Base-by-base conservation (phyloP, 345 rosid species). In the Salix purpurea region DNA sequence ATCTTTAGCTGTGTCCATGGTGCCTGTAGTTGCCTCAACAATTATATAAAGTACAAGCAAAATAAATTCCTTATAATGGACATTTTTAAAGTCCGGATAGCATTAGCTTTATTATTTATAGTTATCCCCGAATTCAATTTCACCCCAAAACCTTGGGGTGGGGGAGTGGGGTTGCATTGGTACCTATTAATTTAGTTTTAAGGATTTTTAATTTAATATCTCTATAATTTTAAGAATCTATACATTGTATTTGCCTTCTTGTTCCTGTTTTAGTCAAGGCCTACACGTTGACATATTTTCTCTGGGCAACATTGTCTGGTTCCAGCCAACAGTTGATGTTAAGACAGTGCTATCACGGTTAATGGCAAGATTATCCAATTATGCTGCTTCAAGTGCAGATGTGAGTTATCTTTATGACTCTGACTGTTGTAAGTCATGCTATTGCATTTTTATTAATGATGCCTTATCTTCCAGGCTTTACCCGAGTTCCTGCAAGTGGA, bases 401-500 rank as follows among this genome's bases (percentile, higher is more conserved):
- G 81, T 78, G 61, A 72, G 81, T 73, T 46, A 66, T 52, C 40
- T 28, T 42, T 67, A 67, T 58, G 39, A 37, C 73, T 40, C 28
- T 26, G 62, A 56, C 28, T 42, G 14, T 42, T 7, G 58, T 9
- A 67, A 39, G 58, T 30, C 44, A 30, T 65, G 32, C 36, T 66
- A 66, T 65, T 14, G 7, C 36, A 30, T 39, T 36, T 67, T 37
- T n/a, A 40, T 78, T 15, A 73, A n/a, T 39, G 6, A 52, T 39
- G 72, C 61, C 56, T 42, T 28, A 67, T 78, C 14, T 72, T 28
- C 73, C 81, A 96, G 85, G 94, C 88, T 68, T 83, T 96, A 83
- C 97, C 97, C 26, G 94, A 91, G 83, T 91, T 96, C 86, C 86
- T 96, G 83, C 98, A 96, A 89, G 98, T 96, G 62, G 97, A 91